phyloP scores from a whole-genome alignment of 1,139 yeast genomes.

The Entelexis sorbosivorans region DNA sequence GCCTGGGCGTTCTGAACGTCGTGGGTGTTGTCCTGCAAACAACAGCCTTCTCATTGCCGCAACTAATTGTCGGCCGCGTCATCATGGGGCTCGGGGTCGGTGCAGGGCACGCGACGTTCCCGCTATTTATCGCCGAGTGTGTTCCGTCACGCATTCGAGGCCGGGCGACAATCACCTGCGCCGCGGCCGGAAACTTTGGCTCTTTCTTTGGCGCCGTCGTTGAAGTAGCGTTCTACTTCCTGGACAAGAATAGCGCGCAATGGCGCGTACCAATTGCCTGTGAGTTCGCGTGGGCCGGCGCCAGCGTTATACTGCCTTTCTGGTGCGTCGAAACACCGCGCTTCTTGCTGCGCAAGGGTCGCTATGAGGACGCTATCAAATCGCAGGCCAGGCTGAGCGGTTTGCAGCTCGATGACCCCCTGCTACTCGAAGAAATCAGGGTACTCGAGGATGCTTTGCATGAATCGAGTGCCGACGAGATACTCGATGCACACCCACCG shows the following conservation, averaged over 20 bases:
- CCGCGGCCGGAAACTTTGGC: slow-evolving; percentile 61
- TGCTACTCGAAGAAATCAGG: slow-evolving; percentile 19
- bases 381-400: slow-evolving; percentile 37
- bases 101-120: slow-evolving; percentile 65
- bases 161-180: slow-evolving; percentile 55
- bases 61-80: slow-evolving; percentile 62
- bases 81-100: slow-evolving; percentile 76
- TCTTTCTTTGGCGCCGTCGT: slow-evolving; percentile 65
- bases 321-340: slow-evolving; percentile 43
- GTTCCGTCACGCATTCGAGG: slow-evolving; percentile 66
- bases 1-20: slow-evolving; percentile 48
- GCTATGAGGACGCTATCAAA: slow-evolving; percentile 38
- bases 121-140: slow-evolving; percentile 74
- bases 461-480: slow-evolving; percentile 15
- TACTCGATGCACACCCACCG: slow-evolving; percentile 1
- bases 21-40: slow-evolving; percentile 56
- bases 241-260: slow-evolving; percentile 37
- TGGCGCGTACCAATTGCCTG: slow-evolving; percentile 37
- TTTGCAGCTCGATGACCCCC: slow-evolving; percentile 22
- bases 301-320: slow-evolving; percentile 21
- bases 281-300: slow-evolving; percentile 29
- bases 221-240: slow-evolving; percentile 41
- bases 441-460: slow-evolving; percentile 24
- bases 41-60: slow-evolving; percentile 52
- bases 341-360: slow-evolving; percentile 37